Evolutionary conservation across 2,329 filamentous ascomycete genomes (phyloP).

Genomic region (Apiospora saccharicola): DNA sequence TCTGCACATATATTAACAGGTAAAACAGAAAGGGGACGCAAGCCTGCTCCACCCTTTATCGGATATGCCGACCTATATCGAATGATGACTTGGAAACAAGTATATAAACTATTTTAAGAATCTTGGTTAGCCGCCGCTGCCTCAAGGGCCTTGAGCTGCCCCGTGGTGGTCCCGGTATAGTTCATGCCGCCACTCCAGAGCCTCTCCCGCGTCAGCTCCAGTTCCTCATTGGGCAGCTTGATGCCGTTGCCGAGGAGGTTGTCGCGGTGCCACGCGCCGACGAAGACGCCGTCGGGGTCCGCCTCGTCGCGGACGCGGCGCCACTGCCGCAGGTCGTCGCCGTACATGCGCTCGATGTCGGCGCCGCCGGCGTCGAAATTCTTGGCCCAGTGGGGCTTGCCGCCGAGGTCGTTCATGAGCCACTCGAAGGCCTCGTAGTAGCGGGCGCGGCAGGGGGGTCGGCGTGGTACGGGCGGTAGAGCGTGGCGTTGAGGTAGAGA

Average conservation of each 20-base stretch:
- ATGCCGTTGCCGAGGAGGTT: slow-evolving; percentile 59
- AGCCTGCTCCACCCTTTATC: background rate
- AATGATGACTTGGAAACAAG: background rate
- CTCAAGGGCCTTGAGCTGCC: slow-evolving; percentile 19
- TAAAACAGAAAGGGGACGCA: background rate
- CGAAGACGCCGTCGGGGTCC: slow-evolving; percentile 86
- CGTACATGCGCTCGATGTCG: slow-evolving; percentile 74
- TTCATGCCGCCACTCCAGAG: slow-evolving; percentile 27
- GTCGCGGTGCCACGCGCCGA: slow-evolving; percentile 87
- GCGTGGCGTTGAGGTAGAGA: slow-evolving; percentile 87
- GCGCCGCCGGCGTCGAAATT: slow-evolving; percentile 73
- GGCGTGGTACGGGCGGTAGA: slow-evolving; percentile 81
- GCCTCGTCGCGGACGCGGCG: slow-evolving; percentile 71
- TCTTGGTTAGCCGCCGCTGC: background rate
- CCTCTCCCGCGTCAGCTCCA: slow-evolving; percentile 31
- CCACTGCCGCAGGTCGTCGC: slow-evolving; percentile 71
- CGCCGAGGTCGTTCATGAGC: slow-evolving; percentile 86
- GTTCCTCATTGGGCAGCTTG: slow-evolving; percentile 42
- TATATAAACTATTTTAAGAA: background rate
- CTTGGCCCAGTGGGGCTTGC: slow-evolving; percentile 90
- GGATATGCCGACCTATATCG: background rate
- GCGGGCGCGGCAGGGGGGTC: slow-evolving; percentile 79
- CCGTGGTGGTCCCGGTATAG: slow-evolving; percentile 26
- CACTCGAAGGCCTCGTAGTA: slow-evolving; percentile 94
- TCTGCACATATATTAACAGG: background rate